Percentiles rank a stretch among this genome's conserved stretches.
Evolutionary conservation across 2,329 filamentous ascomycete species (phyloP).

Genomic region (Alternaria rosae): DNA sequence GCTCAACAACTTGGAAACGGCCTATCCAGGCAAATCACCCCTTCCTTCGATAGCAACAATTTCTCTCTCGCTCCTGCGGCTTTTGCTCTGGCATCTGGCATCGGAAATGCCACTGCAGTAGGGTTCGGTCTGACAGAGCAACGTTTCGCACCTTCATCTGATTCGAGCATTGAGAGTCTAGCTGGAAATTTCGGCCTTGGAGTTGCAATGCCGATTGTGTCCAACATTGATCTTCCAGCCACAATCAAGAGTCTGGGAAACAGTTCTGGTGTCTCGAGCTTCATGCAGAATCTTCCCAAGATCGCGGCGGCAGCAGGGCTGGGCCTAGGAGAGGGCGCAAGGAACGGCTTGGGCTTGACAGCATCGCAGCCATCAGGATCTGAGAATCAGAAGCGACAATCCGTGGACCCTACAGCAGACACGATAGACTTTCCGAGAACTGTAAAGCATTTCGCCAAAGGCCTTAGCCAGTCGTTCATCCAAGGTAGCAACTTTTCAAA

Average conservation of each 20-base stretch:
- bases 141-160: conserved; percentile 25
- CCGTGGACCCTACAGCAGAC: conserved; percentile 5
- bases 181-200: conserved; percentile 41
- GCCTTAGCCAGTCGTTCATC: conserved; percentile 37
- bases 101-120: conserved; percentile 36
- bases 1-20: conserved; percentile 39
- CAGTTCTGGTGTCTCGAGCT: background rate
- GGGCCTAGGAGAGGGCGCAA: conserved; percentile 39
- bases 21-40: conserved; percentile 29
- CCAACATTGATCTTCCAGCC: conserved; percentile 29
- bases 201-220: conserved; percentile 31
- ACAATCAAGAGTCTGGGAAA: conserved; percentile 22
- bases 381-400: conserved; percentile 18
- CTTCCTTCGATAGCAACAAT: conserved; percentile 12
- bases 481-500: conserved; percentile 27
- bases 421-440: conserved; percentile 23
- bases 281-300: conserved; percentile 31
- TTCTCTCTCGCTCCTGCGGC: conserved; percentile 27
- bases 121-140: conserved; percentile 34
- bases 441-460: conserved; percentile 32
- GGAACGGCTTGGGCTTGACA: conserved; percentile 28
- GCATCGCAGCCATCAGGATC: background rate
- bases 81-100: conserved; percentile 37
- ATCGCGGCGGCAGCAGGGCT: conserved; percentile 37
- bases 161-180: conserved; percentile 26